Evolutionary conservation across 2,329 filamentous ascomycete species (phyloP).

Genomic region (Sporothrix luriei): DNA sequence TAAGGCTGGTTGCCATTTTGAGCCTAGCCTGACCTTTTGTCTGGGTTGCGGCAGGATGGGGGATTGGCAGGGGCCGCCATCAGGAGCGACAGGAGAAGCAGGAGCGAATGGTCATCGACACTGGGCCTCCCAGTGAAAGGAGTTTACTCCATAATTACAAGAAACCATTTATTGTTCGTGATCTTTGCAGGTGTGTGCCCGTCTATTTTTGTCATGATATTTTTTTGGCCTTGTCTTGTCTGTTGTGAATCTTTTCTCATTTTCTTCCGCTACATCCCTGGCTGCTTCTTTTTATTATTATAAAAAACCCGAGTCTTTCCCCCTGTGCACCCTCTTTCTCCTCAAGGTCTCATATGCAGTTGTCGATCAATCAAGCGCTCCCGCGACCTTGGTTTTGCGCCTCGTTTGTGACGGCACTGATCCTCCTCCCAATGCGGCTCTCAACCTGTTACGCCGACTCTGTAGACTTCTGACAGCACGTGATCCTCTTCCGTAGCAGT

Average conservation of each 20-base stretch:
- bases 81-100: neutral
- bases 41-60: slow-evolving; percentile 10
- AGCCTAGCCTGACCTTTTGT: neutral
- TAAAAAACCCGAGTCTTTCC: neutral
- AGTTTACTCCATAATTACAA: neutral
- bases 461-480: neutral
- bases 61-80: neutral
- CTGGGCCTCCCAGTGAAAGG: neutral
- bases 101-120: neutral
- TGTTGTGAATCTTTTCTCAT: neutral
- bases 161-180: neutral
- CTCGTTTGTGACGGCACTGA: neutral
- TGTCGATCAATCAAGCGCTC: slow-evolving; percentile 26
- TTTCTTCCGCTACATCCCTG: neutral
- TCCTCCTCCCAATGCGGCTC: neutral
- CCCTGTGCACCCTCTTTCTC: neutral
- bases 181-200: neutral
- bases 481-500: neutral
- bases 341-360: slow-evolving; percentile 14
- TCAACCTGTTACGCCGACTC: neutral
- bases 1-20: slow-evolving; percentile 11
- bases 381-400: slow-evolving; percentile 13
- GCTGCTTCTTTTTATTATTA: neutral
- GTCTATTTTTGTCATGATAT: too few relatives aligned
- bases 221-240: neutral